phyloP scores from a whole-genome alignment of 2,329 filamentous ascomycete species.

The Fusarium sp. region DNA sequence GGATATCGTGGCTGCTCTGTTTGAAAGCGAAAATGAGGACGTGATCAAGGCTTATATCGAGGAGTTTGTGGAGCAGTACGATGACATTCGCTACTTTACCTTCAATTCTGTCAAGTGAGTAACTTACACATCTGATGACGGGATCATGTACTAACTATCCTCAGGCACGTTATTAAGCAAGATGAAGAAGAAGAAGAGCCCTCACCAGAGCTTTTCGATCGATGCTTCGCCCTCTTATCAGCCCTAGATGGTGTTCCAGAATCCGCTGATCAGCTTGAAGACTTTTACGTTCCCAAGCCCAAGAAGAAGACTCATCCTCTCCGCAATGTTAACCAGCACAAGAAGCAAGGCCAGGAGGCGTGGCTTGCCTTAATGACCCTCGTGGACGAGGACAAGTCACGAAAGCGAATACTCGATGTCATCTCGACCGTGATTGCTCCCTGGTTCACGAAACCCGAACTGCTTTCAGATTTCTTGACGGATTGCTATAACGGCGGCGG shows the following conservation, averaged over 20 bases:
- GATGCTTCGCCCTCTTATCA: constrained; percentile 72
- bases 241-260: constrained; percentile 78
- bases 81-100: constrained; percentile 87
- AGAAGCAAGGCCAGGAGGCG: constrained; percentile 83
- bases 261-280: constrained; percentile 73
- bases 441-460: constrained; percentile 89
- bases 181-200: constrained; percentile 27
- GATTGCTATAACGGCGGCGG: constrained; percentile 91
- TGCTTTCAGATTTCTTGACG: constrained; percentile 96
- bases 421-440: constrained; percentile 85
- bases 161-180: constrained; percentile 48
- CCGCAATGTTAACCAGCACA: constrained; percentile 76
- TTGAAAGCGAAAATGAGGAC: constrained; percentile 69
- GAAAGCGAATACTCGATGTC: constrained; percentile 81
- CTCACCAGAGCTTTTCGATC: constrained; percentile 60
- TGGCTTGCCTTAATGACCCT: constrained; percentile 84
- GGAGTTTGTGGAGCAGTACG: constrained; percentile 82
- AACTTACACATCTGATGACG: neutral
- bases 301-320: constrained; percentile 76
- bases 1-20: constrained; percentile 71
- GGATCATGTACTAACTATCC: neutral
- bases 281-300: constrained; percentile 75
- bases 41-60: constrained; percentile 80
- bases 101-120: constrained; percentile 80
- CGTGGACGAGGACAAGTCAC: constrained; percentile 76